Base-by-base conservation (phyloP, 1,139 yeast species). In the Yamadazyma songkhlaensis region DNA sequence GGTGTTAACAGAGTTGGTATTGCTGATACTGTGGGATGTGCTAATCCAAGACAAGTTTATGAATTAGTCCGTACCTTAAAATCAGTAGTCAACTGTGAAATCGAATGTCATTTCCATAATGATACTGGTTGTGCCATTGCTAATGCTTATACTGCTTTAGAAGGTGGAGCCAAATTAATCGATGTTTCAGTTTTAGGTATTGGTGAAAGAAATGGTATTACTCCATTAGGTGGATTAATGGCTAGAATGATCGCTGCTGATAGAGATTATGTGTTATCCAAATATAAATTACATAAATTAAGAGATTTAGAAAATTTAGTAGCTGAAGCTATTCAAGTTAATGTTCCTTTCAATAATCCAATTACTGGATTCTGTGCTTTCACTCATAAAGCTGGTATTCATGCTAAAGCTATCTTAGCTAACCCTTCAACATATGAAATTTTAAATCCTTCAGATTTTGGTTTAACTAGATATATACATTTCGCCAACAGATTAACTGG, bases 81-180 rank as follows among this genome's bases (percentile, higher is more conserved):
- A 50, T 67, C 77, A 10, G 79, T 75, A 28, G 80, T 76, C 31
- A 61, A 62, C 23, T 76, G 81, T 62, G 81, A 76, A 47, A 75
- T 76, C 46, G 81, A 76, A 55, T 72, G 79, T 43, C 81, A 76
- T 54, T 76, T 76, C 71, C 81, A 76, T 55, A 74, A 76, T 53
- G 81, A 76, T 55, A 76, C 81, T 23, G 81, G 81, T 21, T 76
- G 81, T 59, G 79, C 81, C 35, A 74, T 76, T 54, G 81, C 81
- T 33, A 76, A 76, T 49, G 81, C 81, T 15, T 76, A 76, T 57
- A 73, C 81, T 25, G 81, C 81, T 2, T 64, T 76, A 48, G 81
- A 76, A 57, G 81, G 77, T n/a, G 81, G 81, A 44, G 81, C 81
- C 40, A 72, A 70, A 54, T 69, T 67, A 50, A 74, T 76, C 37